These are phyloP conservation scores for Aspergillus flavus DNA, from an alignment of 2,329 filamentous ascomycete genomes.

Conservation along the genomic window DNA sequence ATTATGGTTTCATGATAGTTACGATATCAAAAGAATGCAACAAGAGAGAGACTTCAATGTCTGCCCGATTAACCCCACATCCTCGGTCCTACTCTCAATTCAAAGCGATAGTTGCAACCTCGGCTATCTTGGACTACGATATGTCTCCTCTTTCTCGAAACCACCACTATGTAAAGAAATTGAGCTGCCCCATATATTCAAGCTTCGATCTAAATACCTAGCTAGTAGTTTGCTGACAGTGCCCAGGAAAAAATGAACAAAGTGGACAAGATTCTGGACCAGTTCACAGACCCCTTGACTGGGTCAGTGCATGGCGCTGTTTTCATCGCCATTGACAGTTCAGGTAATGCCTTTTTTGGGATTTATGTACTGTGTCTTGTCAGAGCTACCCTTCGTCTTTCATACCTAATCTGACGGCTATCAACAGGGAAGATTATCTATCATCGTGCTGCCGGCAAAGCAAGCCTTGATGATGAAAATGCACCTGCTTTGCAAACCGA, in stretches of 20 bases:
- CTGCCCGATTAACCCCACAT: neutral
- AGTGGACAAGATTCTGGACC: neutral
- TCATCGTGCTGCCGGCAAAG: neutral
- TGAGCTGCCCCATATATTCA: neutral
- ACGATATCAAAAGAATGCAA: too few species aligned
- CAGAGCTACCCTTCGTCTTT: too few species aligned
- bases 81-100: neutral
- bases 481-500: constrained; percentile 38
- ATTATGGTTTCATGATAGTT: too few species aligned
- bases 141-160: neutral
- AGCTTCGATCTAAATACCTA: neutral
- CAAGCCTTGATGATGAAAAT: neutral
- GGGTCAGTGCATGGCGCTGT: neutral
- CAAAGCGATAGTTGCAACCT: neutral
- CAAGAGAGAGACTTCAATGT: too few species aligned
- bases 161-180: neutral
- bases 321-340: neutral
- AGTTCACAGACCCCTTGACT: neutral
- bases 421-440: neutral
- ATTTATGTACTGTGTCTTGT: neutral
- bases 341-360: neutral
- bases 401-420: neutral
- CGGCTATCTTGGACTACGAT: neutral
- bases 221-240: too few species aligned
- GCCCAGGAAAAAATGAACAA: neutral